Evolutionary conservation across 345 rosid genomes (phyloP).

Genomic region (Excoecaria agallocha): DNA sequence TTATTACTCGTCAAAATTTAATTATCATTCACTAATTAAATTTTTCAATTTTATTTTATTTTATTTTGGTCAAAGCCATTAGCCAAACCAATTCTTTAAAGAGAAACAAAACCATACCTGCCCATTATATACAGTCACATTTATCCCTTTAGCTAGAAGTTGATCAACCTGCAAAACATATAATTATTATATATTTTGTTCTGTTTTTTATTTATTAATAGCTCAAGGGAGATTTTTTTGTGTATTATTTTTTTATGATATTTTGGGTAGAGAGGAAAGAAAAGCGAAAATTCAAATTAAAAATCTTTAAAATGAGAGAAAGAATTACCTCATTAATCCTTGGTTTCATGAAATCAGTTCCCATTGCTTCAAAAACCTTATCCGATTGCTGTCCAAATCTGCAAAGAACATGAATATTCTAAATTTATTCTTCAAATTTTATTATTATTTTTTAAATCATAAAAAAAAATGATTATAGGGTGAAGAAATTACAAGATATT

Average conservation of each 20-base stretch:
- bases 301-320: neutral
- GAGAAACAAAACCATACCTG: slow-evolving; percentile 50
- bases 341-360: slow-evolving; percentile 78
- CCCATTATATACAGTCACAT: slow-evolving; percentile 80
- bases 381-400: slow-evolving; percentile 73
- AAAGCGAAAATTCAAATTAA: too few relatives aligned
- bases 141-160: slow-evolving; percentile 65
- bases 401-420: neutral
- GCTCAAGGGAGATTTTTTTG: too few relatives aligned
- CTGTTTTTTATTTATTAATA: too few relatives aligned
- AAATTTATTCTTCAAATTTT: neutral
- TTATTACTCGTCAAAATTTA: too few relatives aligned
- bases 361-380: slow-evolving; percentile 45
- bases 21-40: neutral
- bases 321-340: slow-evolving; percentile 59
- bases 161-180: slow-evolving; percentile 57
- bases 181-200: neutral
- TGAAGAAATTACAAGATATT: slow-evolving; percentile 43
- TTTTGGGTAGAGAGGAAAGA: too few relatives aligned
- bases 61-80: too few relatives aligned
- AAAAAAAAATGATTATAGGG: neutral
- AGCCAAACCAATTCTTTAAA: too few relatives aligned
- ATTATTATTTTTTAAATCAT: too few relatives aligned
- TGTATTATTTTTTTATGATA: too few relatives aligned
- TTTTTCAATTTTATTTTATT: too few relatives aligned